Base-by-base conservation (phyloP, 2,329 filamentous ascomycete genomes). In the Nectriaceae sp. region DNA sequence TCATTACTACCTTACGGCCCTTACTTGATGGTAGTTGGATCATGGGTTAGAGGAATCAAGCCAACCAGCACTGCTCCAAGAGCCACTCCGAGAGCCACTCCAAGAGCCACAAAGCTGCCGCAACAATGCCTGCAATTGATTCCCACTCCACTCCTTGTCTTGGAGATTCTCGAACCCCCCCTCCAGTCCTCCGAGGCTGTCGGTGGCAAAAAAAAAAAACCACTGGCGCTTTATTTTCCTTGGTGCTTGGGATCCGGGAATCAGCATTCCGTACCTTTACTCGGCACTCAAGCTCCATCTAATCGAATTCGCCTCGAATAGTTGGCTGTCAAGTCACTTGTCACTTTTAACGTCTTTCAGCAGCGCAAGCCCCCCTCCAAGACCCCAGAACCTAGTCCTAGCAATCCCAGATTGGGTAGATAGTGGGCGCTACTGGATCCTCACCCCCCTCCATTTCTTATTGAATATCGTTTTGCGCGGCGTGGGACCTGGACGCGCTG, bases 341-440 rank as follows among this genome's bases (percentile, higher is more conserved):
- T 29, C 24, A 13, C 13, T 29, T n/a, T n/a, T n/a, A n/a, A n/a
- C n/a, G 24, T 29, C 24, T 29, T 29, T 13, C n/a, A n/a, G n/a
- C n/a, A n/a, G n/a, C n/a, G n/a, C 24, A 13, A 29, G 24, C 24
- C 24, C 33, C 33, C 33, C 33, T 36, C 15, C 26, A 8, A 36
- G 33, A 36, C 33, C 33, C 33, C 33, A 36, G 37, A 39, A 44
- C 41, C 42, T 36, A 35, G 29, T 44, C 47, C 8, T 39, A 6
- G 16, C 21, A 21, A 39, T 39, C 37, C 37, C 37, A 39, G 37
- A 21, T 39, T 21, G 37, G 16, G 19, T 8, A n/a, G 18, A 18
- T 21, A 21, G 37, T 39, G 37, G 21, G 37, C 37, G 37, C 37
- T 39, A 39, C 37, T 39, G 37, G 37, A 20, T 10, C 37, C 8